phyloP scores from a whole-genome alignment of 352 stramenopile species.

The Phytopythium ostracodes region DNA sequence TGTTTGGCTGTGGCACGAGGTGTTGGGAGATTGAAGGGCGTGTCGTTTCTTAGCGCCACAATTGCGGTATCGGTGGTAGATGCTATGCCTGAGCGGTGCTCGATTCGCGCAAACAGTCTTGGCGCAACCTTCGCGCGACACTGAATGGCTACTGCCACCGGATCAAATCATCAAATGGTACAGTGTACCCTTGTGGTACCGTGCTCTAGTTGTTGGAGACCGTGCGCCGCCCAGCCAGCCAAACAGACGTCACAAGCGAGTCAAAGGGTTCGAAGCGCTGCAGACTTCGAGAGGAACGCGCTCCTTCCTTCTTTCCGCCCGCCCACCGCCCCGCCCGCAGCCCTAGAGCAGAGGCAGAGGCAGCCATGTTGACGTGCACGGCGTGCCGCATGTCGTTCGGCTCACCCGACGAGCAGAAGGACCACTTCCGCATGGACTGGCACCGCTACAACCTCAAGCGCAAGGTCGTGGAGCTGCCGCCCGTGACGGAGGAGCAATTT shows the following conservation, averaged over 20 bases:
- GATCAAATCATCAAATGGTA: not conserved
- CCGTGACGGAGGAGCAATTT: slow-evolving; percentile 89
- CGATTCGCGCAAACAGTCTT: slow-evolving; percentile 17
- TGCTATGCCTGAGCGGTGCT: not conserved
- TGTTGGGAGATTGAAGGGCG: not conserved
- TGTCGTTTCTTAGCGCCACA: not conserved
- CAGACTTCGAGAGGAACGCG: not conserved
- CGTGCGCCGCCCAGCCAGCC: slow-evolving; percentile 2
- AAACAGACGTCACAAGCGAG: not conserved
- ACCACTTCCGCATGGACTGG: slow-evolving; percentile 96
- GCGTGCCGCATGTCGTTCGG: slow-evolving; percentile 73
- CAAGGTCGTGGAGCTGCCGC: slow-evolving; percentile 92
- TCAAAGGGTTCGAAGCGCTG: not conserved
- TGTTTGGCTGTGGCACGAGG: not conserved
- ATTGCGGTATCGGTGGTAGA: not conserved
- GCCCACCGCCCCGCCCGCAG: not conserved
- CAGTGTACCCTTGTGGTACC: not conserved
- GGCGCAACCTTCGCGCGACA: slow-evolving; percentile 12
- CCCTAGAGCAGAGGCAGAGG: not conserved
- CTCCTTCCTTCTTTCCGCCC: not conserved
- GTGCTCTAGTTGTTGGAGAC: not conserved
- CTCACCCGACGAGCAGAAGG: slow-evolving; percentile 62
- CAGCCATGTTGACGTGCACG: slow-evolving; percentile 75
- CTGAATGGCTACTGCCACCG: slow-evolving; percentile 1
- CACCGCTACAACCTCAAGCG: slow-evolving; percentile 97